Percentiles rank a stretch among this genome's conserved stretches.
These are phyloP conservation scores for Murraya koenigii DNA, from an alignment of 345 rosid species.

Conservation along the genomic window DNA sequence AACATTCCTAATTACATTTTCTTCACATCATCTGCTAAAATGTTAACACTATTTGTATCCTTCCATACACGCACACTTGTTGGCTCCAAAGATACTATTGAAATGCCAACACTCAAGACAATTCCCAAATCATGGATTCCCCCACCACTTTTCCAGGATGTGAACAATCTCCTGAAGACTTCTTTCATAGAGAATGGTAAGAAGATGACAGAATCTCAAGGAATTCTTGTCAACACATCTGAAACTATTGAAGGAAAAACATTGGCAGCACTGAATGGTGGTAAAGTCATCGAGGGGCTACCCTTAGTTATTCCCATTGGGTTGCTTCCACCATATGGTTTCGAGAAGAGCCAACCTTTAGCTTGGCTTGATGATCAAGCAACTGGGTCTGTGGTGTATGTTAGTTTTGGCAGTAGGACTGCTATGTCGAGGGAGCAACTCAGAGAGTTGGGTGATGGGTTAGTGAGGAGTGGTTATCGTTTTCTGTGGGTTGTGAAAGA, in stretches of 20 bases:
- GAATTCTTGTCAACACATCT: slow-evolving; percentile 25
- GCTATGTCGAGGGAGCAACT: slow-evolving; percentile 27
- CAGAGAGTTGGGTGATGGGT: slow-evolving; percentile 25
- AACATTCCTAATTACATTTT: slow-evolving; percentile 34
- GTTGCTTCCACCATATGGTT: slow-evolving; percentile 15
- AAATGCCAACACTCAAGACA: slow-evolving; percentile 15
- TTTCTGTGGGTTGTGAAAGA: slow-evolving; percentile 27
- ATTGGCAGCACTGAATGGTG: slow-evolving; percentile 17
- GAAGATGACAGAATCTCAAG: slow-evolving; percentile 19
- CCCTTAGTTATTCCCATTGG: slow-evolving; percentile 21
- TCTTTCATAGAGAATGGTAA: slow-evolving; percentile 20
- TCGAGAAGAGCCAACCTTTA: slow-evolving; percentile 8
- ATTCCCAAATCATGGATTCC: slow-evolving; percentile 30
- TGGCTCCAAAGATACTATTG: slow-evolving; percentile 1
- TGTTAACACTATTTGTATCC: slow-evolving; percentile 33
- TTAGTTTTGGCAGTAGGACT: slow-evolving; percentile 37
- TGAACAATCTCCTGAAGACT: slow-evolving; percentile 1
- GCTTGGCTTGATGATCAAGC: slow-evolving; percentile 28
- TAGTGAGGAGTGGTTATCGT: slow-evolving; percentile 9
- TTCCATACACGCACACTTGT: slow-evolving; percentile 19
- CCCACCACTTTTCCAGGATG: slow-evolving; percentile 15
- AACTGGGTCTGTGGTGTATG: slow-evolving; percentile 20
- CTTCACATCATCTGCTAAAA: slow-evolving; percentile 44
- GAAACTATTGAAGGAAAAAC: slow-evolving; percentile 20
- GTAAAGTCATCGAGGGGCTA: slow-evolving; percentile 11